These are phyloP conservation scores for Cylindrodendrum hubeiense DNA, from an alignment of 2,329 filamentous ascomycete genomes.

Conservation along the genomic window DNA sequence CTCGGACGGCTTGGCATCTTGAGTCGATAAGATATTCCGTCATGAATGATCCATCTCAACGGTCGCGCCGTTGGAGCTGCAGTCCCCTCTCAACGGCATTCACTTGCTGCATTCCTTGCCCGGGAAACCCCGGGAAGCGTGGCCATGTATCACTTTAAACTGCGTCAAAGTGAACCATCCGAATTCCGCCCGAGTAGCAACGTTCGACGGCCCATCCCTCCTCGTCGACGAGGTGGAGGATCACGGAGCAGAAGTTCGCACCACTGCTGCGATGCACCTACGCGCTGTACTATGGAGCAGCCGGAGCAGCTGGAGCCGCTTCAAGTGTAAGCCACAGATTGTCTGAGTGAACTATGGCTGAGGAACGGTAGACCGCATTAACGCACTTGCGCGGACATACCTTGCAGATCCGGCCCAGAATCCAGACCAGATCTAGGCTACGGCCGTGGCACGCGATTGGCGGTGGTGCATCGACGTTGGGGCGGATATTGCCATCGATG, in stretches of 20 bases:
- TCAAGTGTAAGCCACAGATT: constrained; percentile 14
- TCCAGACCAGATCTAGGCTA: constrained; percentile 35
- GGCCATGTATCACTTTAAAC: constrained; percentile 21
- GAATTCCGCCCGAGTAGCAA: constrained; percentile 8
- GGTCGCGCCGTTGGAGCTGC: neutral
- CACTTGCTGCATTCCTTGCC: constrained; percentile 10
- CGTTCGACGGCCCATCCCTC: constrained; percentile 9
- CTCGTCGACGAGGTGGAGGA: constrained; percentile 2
- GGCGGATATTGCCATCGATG: constrained; percentile 35
- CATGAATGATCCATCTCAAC: constrained; percentile 7
- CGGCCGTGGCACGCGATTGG: constrained; percentile 35
- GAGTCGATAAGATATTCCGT: neutral
- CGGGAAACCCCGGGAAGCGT: constrained; percentile 23
- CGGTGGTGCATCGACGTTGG: constrained; percentile 24
- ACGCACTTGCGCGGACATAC: constrained; percentile 36
- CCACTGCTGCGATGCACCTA: neutral
- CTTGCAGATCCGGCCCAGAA: constrained; percentile 40
- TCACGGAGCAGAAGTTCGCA: constrained; percentile 26
- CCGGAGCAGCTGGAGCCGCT: neutral
- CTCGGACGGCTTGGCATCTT: constrained; percentile 8
- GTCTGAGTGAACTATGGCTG: constrained; percentile 12
- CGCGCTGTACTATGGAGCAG: constrained; percentile 2
- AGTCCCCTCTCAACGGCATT: constrained; percentile 4
- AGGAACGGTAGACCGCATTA: constrained; percentile 38
- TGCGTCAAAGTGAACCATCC: constrained; percentile 12